Base-by-base conservation (phyloP, 306 rosid species). In the Myrica gale region DNA sequence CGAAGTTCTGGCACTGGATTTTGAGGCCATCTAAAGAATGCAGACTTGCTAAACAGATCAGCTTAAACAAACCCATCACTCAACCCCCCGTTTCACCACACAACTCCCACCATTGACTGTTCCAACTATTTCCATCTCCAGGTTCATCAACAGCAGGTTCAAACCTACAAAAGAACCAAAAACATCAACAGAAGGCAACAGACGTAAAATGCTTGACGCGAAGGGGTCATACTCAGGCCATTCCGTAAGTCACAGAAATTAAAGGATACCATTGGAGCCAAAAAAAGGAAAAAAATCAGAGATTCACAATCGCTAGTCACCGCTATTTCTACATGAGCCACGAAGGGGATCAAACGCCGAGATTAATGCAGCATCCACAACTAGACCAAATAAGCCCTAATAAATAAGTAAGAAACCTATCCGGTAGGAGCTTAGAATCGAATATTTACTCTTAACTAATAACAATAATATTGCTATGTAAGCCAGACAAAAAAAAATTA, bases 1-100 rank as follows among this genome's bases (percentile, higher is more conserved):
- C 19, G 87, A 78, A 67, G 71, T 58, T 72, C 84, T 68, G 46
- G 82, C 70, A 76, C 82, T 71, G n/a, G 85, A 68, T 72, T 76
- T 81, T 26, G 80, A 86, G 66, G 82, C 84, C 83, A 81, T 83
- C 9, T 79, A 75, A 23, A 67, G 20, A 44, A 80, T 19, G 72
- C 47, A 57, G 37, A 67, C 54, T 48, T 11, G 15, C 13, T 11
- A n/a, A 60, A 85, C 26, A 74, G 77, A 77, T 71, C 78, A 42
- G 74, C 65, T 51, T 51, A 65, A 44, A 58, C 50, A 76, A 52
- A 77, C 61, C 77, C 85, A 86, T 78, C 55, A 80, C 60, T 83
- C 81, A 83, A 39, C 74, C 77, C 76, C 81, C 61, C 41, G 20
- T 70, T 74, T 75, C 72, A 80, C 43, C 68, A 76, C n/a, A 47